These are phyloP conservation scores for Trametes maxima DNA, from an alignment of 768 basidiomycete genomes.

Conservation along the genomic window DNA sequence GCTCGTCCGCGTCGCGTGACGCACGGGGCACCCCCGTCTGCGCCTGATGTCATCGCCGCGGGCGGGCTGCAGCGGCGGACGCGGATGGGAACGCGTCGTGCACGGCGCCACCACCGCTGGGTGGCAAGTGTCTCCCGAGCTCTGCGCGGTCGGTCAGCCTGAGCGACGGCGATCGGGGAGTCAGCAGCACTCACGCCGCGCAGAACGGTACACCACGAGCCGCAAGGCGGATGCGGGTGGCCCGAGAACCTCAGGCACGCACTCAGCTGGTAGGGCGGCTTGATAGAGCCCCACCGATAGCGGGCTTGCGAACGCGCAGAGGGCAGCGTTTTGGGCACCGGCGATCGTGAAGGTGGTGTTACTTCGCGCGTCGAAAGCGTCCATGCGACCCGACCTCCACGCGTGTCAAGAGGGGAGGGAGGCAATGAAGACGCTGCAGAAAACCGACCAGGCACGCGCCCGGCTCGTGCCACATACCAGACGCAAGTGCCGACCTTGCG, in stretches of 20 bases:
- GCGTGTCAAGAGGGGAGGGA: neutral
- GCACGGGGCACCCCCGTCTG: neutral
- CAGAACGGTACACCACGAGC: neutral
- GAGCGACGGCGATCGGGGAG: neutral
- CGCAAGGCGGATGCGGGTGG: neutral
- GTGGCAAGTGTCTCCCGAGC: neutral
- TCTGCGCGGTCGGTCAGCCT: neutral
- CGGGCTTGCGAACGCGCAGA: neutral
- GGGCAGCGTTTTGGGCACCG: neutral
- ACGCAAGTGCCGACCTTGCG: neutral
- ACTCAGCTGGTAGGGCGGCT: constrained; percentile 1
- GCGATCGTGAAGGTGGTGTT: constrained; percentile 1
- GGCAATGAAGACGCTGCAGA: neutral
- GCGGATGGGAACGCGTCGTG: neutral
- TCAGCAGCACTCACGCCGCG: neutral
- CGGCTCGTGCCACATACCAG: neutral
- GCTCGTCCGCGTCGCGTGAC: constrained; percentile 7
- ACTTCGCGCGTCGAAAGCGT: neutral
- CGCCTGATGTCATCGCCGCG: constrained; percentile 9
- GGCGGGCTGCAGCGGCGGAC: neutral
- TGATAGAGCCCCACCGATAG: constrained; percentile 7
- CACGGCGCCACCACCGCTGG: neutral
- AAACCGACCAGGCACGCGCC: neutral
- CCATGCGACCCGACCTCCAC: neutral
- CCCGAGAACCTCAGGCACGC: constrained; percentile 8